A percentile compares a stretch with the other conserved stretches of the same genome.
phyloP scores from a whole-genome alignment of 257 asterid species.

The Salvia rosmarinus region DNA sequence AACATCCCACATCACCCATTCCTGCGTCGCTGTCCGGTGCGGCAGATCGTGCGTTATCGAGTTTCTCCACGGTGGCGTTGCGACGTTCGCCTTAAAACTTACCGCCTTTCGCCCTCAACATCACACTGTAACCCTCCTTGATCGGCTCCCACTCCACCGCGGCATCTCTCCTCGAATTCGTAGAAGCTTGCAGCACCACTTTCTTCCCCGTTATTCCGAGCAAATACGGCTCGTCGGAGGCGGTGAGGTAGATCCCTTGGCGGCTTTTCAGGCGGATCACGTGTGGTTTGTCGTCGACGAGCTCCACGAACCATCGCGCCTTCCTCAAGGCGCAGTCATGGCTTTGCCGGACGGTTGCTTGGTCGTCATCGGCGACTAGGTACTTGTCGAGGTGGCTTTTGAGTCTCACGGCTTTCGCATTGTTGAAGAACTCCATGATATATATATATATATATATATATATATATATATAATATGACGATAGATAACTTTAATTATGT shows the following conservation, averaged over 20 bases:
- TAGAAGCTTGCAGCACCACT: constrained; percentile 40
- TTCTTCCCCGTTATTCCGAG: constrained; percentile 67
- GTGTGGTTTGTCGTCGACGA: constrained; percentile 50
- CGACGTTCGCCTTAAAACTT: constrained; percentile 64
- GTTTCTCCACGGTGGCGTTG: constrained; percentile 70
- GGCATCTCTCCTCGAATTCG: constrained; percentile 22
- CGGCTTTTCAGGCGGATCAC: constrained; percentile 60
- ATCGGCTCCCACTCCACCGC: constrained; percentile 70
- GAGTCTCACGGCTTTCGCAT: constrained; percentile 56
- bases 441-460: too few relatives aligned
- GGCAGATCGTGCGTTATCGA: constrained; percentile 71
- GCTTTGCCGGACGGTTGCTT: constrained; percentile 51
- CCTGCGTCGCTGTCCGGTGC: constrained; percentile 58
- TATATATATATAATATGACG: too few relatives aligned
- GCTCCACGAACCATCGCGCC: constrained; percentile 66
- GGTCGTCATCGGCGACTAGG: constrained; percentile 60
- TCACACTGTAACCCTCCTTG: constrained; percentile 53
- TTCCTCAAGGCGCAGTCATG: constrained; percentile 37
- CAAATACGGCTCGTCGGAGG: constrained; percentile 55
- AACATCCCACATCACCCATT: constrained; percentile 76
- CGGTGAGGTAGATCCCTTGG: constrained; percentile 64
- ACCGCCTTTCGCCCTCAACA: constrained; percentile 52
- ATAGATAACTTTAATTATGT: neutral
- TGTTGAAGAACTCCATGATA: constrained; percentile 61
- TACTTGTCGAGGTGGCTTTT: constrained; percentile 62